phyloP scores from a whole-genome alignment of 148 eudicot species.

The Amaranthus hypochondriacus region DNA sequence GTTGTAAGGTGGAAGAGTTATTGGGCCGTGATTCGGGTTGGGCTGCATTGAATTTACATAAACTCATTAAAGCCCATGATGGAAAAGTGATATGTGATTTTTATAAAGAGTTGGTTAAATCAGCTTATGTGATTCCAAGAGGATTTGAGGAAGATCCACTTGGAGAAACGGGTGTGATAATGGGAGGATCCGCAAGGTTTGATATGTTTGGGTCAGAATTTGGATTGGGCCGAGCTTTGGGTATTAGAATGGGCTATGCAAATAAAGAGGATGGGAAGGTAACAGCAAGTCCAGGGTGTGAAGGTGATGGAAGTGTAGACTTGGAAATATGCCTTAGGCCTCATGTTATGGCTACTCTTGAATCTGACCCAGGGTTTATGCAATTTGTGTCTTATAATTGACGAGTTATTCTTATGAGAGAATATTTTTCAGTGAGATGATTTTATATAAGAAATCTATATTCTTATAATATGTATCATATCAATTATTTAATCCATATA shows the following conservation, averaged over 20 bases:
- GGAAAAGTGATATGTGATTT: constrained; percentile 5
- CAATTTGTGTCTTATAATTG: constrained; percentile 33
- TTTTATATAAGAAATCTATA: too few species aligned
- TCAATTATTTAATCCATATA: too few species aligned
- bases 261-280: constrained; percentile 65
- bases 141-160: constrained; percentile 25
- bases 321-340: constrained; percentile 60
- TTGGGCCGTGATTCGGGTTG: constrained; percentile 39
- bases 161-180: constrained; percentile 19
- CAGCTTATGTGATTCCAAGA: neutral
- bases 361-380: constrained; percentile 54
- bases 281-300: constrained; percentile 57
- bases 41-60: constrained; percentile 29
- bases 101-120: neutral
- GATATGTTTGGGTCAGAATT: constrained; percentile 69
- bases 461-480: too few species aligned
- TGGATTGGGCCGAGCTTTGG: constrained; percentile 61
- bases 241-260: constrained; percentile 45
- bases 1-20: constrained; percentile 32
- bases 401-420: too few species aligned
- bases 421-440: too few species aligned
- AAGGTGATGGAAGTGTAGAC: constrained; percentile 61
- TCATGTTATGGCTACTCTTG: constrained; percentile 46
- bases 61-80: constrained; percentile 40
- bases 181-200: constrained; percentile 64